Base-by-base conservation (phyloP, 495 filamentous ascomycete species). In the Pseudoneurospora amorphoporcata region DNA sequence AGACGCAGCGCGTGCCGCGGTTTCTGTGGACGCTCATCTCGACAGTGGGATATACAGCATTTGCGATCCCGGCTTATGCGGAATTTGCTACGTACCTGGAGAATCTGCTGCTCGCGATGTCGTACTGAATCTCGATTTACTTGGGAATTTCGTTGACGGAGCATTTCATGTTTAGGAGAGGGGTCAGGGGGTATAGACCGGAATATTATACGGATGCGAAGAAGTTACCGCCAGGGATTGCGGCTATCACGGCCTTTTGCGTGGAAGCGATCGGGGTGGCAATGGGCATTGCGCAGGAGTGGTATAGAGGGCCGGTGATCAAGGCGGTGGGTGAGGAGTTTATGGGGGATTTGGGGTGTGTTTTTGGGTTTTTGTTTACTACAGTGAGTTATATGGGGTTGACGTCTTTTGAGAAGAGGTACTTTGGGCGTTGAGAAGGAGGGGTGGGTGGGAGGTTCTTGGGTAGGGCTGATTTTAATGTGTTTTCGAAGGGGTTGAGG, bases 51-150 rank as follows among this genome's bases (percentile, higher is more conserved):
- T 94, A 92, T 74, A 86, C 93, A 68, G 92, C 90, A 5, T 90
- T 96, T 73, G 88, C 89, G 9, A 91, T 95, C 73, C 91, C 92
- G 1, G 93, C 91, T 0, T 94, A 94, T 83, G 83, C 83, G 8
- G 85, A 91, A 74, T 95, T 95, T 81, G 88, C 90, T 74, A 77
- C 77, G 37, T 88, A 92, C 68, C 85, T 95, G 40, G 87, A 90
- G 75, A 92, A 92, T 79, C 93, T 96, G 82, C 91, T 95, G 88
- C 82, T 92, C 75, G 79, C 92, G 73, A 92, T 92, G 72, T 90
- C 88, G 35, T 95, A 95, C 83, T 96, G 92, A 92, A 85, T 94
- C 5, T 88, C 92, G 43, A 94, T 95, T 75, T 96, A 95, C 83
- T 87, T 90, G 72, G 90, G 88, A 70, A 88, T 96, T 75, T 82